A percentile compares a stretch with the other conserved stretches of the same genome.
Conservation (phyloP, 768 basidiomycete genomes). For the Rhodosporidiobolus sp. region DNA sequence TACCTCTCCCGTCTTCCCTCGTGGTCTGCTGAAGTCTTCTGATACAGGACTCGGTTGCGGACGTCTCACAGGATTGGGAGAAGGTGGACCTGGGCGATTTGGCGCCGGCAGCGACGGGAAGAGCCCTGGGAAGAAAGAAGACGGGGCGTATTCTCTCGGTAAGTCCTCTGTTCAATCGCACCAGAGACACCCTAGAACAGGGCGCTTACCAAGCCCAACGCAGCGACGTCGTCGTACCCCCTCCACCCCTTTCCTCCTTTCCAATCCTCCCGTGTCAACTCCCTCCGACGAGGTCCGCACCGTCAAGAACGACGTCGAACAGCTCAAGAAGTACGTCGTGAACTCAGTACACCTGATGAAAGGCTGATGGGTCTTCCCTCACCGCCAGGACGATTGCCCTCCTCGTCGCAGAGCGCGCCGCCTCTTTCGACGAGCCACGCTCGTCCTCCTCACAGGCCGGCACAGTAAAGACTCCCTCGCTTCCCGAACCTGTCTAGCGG, state of each 20-base stretch:
- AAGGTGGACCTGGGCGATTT: background rate
- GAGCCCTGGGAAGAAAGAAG: background rate
- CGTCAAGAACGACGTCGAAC: constrained; percentile 10
- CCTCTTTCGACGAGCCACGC: no score
- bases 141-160: background rate
- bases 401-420: background rate
- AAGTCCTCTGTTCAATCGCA: no score
- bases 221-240: constrained; percentile 1
- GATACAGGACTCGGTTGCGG: background rate
- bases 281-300: background rate
- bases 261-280: background rate
- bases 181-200: no score
- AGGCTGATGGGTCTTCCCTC: no score
- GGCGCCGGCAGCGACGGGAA: background rate
- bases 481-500: no score
- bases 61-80: background rate
- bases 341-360: background rate
- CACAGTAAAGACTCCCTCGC: no score
- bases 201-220: background rate
- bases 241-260: background rate
- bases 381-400: background rate
- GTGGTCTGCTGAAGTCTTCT: no score
- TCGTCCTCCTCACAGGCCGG: no score
- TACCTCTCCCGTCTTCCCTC: no score
- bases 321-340: constrained; percentile 2